Evolutionary conservation across 257 asterid genomes (phyloP).

Genomic region (Ligustrum vulgare): DNA sequence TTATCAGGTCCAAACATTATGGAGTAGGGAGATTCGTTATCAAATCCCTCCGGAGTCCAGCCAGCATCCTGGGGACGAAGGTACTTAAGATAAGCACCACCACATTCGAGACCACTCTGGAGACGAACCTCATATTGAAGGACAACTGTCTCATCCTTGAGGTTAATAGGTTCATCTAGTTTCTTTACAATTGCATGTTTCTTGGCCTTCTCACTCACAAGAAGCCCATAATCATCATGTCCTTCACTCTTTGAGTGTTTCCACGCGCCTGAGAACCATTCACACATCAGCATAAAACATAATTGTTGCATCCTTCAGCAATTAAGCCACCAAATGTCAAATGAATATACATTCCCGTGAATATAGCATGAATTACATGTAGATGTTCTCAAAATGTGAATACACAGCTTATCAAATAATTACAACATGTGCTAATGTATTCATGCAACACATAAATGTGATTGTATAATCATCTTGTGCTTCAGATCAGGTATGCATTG

Average conservation of each 20-base stretch:
- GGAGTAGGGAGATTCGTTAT: slow-evolving; percentile 87
- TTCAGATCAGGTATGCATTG: background rate
- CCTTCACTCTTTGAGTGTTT: slow-evolving; percentile 90
- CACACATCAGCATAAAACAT: background rate
- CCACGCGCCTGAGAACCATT: slow-evolving; percentile 66
- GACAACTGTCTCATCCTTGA: slow-evolving; percentile 70
- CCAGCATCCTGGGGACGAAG: slow-evolving; percentile 93
- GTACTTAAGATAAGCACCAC: slow-evolving; percentile 93
- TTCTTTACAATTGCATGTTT: slow-evolving; percentile 89
- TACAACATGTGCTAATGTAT: background rate
- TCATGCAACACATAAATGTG: background rate
- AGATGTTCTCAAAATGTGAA: background rate
- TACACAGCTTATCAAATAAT: background rate
- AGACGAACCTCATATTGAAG: slow-evolving; percentile 93
- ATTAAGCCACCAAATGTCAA: background rate
- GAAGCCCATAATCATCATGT: slow-evolving; percentile 92
- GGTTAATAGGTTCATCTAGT: slow-evolving; percentile 58
- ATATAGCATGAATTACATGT: background rate
- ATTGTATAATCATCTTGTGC: background rate
- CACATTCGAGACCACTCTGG: slow-evolving; percentile 94
- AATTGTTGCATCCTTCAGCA: background rate
- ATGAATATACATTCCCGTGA: background rate
- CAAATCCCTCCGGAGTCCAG: slow-evolving; percentile 80
- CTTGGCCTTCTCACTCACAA: slow-evolving; percentile 82
- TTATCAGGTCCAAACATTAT: slow-evolving; percentile 98